Conservation (phyloP, 1,139 yeast species). For the Zygosaccharomyces sapae region DNA sequence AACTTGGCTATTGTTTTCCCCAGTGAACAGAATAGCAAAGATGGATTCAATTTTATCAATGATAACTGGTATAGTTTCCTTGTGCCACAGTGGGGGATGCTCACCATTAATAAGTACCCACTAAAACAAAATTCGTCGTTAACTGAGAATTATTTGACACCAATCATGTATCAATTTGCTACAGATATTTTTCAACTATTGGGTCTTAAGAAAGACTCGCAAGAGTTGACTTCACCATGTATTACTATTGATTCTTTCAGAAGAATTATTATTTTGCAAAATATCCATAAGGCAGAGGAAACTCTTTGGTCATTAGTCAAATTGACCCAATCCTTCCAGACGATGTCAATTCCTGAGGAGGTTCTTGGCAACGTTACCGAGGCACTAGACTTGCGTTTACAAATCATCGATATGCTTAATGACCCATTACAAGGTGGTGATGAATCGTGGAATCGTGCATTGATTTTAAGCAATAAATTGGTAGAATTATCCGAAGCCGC, state of each 20-base stretch:
- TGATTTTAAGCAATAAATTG: constrained; percentile 53
- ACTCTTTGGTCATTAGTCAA: constrained; percentile 69
- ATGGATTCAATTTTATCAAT: constrained; percentile 22
- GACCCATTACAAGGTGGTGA: constrained; percentile 25
- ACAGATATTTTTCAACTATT: constrained; percentile 68
- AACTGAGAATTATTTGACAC: constrained; percentile 47
- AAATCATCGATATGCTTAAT: constrained; percentile 34
- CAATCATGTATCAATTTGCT: constrained; percentile 64
- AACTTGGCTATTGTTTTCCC: constrained; percentile 35
- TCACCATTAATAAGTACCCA: constrained; percentile 48
- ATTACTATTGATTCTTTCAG: constrained; percentile 65
- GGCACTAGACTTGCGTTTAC: constrained; percentile 35
- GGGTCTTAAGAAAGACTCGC: constrained; percentile 59
- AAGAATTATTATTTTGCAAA: constrained; percentile 50
- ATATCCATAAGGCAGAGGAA: constrained; percentile 49
- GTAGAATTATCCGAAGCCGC: constrained; percentile 63
- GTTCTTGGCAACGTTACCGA: constrained; percentile 36
- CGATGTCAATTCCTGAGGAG: constrained; percentile 70
- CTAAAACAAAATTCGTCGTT: constrained; percentile 36
- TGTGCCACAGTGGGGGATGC: constrained; percentile 90
- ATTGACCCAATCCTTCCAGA: constrained; percentile 61
- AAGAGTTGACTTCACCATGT: constrained; percentile 43
- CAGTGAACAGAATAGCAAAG: constrained; percentile 18
- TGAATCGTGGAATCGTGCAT: constrained; percentile 45
- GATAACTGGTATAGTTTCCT: constrained; percentile 58